phyloP scores from a whole-genome alignment of 2,329 filamentous ascomycete genomes.

The Fusarium cicatricum region DNA sequence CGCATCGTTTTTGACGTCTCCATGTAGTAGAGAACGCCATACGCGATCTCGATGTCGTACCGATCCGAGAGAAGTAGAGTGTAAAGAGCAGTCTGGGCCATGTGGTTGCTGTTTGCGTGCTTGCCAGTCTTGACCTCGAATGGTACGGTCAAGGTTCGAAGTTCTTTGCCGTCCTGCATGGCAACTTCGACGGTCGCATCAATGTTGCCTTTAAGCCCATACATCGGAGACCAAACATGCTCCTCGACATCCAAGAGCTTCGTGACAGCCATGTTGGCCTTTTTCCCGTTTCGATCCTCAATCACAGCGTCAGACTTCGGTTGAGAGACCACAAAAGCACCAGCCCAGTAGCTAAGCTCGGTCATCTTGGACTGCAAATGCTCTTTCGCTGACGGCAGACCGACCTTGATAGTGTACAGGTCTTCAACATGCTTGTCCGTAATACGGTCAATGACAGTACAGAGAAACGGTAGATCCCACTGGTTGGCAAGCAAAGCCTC shows the following conservation, averaged over 20 bases:
- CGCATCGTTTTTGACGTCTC: conserved; percentile 87
- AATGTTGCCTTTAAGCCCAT: conserved; percentile 96
- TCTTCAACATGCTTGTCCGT: conserved; percentile 86
- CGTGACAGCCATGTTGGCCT: conserved; percentile 83
- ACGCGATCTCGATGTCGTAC: conserved; percentile 91
- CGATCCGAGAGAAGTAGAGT: conserved; percentile 91
- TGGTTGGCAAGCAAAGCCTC: conserved; percentile 83
- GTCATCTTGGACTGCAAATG: conserved; percentile 85
- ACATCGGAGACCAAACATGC: conserved; percentile 98
- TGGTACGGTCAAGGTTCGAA: conserved; percentile 80
- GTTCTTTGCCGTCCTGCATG: conserved; percentile 74
- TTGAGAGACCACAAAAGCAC: conserved; percentile 75
- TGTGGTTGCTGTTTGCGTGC: conserved; percentile 81
- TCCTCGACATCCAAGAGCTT: conserved; percentile 97
- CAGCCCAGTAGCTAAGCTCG: conserved; percentile 84
- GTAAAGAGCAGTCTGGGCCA: conserved; percentile 94
- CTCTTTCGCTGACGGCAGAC: conserved; percentile 75
- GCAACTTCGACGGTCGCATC: conserved; percentile 94
- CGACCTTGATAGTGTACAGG: conserved; percentile 85
- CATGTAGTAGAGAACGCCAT: conserved; percentile 94
- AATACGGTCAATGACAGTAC: conserved; percentile 70
- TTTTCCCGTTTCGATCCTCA: conserved; percentile 79
- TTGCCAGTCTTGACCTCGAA: conserved; percentile 97
- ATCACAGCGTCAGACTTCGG: conserved; percentile 77
- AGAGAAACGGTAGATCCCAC: conserved; percentile 78